Evolutionary conservation across 305 asterid genomes (phyloP).

Genomic region (Fraxinus albicans): DNA sequence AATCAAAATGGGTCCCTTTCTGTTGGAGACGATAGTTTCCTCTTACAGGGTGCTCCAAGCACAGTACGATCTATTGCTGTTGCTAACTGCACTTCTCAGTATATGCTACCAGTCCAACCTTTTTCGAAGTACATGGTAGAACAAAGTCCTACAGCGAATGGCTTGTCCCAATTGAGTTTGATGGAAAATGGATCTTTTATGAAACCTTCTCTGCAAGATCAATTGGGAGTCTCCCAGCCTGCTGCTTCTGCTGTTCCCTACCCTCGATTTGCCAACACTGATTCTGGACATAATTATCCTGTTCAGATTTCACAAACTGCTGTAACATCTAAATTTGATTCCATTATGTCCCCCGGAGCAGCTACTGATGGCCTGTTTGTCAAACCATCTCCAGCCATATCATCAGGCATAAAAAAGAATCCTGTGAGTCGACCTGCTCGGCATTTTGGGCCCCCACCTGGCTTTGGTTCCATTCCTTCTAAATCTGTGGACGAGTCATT

Average conservation of each 20-base stretch:
- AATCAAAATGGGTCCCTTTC: conserved; percentile 42
- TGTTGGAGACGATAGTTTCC: conserved; percentile 42
- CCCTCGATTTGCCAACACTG: conserved; percentile 42
- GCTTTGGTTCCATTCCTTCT: conserved; percentile 75
- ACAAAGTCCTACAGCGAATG: conserved; percentile 43
- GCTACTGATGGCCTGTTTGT: conserved; percentile 34
- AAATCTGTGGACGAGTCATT: conserved; percentile 59
- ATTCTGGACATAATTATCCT: conserved; percentile 38
- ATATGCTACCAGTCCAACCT: conserved; percentile 50
- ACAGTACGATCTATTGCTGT: conserved; percentile 34
- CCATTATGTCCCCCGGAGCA: conserved; percentile 45
- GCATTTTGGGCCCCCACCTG: conserved; percentile 96
- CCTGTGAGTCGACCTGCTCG: conserved; percentile 84
- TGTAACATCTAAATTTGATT: conserved; percentile 49
- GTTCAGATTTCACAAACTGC: conserved; percentile 44
- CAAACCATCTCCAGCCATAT: conserved; percentile 45
- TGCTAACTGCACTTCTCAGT: conserved; percentile 39
- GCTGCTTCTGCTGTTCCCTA: conserved; percentile 50
- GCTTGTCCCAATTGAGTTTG: conserved; percentile 50
- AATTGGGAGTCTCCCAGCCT: conserved; percentile 46
- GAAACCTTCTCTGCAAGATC: conserved; percentile 47
- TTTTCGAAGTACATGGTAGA: conserved; percentile 51
- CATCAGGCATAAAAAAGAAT: conserved; percentile 64
- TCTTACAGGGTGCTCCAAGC: conserved; percentile 43
- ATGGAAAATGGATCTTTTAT: conserved; percentile 48